A percentile compares a stretch with the other conserved stretches of the same genome.
Conservation (phyloP, 1,139 yeast genomes). For the Martiniozyma asiatica region DNA sequence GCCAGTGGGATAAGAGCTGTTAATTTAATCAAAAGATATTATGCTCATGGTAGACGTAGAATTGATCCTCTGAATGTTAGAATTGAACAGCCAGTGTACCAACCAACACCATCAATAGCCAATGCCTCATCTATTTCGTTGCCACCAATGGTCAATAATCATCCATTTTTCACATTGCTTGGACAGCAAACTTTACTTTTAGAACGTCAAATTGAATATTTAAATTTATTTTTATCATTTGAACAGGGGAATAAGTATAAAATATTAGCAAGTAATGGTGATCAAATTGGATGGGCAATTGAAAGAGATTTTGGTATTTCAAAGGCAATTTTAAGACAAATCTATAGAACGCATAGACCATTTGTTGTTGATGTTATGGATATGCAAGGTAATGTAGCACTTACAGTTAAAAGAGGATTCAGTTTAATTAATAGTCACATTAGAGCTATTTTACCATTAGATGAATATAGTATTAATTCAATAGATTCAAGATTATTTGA, state of each 20-base stretch:
- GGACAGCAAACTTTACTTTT: conserved; percentile 71
- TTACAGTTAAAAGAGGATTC: conserved; percentile 72
- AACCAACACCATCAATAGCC: not conserved
- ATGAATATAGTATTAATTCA: conserved; percentile 7
- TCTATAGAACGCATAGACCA: conserved; percentile 76
- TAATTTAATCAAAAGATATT: no score
- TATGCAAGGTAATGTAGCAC: conserved; percentile 49
- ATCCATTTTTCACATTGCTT: conserved; percentile 24
- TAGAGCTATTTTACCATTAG: conserved; percentile 48
- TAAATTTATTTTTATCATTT: conserved; percentile 75
- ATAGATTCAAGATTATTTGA: conserved; percentile 6
- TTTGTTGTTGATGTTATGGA: conserved; percentile 75
- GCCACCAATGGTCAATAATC: no score
- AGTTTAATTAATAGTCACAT: conserved; percentile 83
- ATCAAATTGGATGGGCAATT: conserved; percentile 65
- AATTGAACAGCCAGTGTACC: not conserved
- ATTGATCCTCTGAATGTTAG: no score
- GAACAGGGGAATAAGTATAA: conserved; percentile 82
- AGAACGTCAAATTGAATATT: conserved; percentile 77
- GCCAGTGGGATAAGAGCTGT: no score
- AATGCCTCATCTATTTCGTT: no score
- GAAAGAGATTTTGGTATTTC: conserved; percentile 67
- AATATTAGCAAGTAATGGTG: conserved; percentile 62
- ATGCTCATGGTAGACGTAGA: no score
- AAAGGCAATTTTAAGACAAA: conserved; percentile 65